Base-by-base conservation (phyloP, 2,329 filamentous ascomycete species). In the Ophiostoma piceae region DNA sequence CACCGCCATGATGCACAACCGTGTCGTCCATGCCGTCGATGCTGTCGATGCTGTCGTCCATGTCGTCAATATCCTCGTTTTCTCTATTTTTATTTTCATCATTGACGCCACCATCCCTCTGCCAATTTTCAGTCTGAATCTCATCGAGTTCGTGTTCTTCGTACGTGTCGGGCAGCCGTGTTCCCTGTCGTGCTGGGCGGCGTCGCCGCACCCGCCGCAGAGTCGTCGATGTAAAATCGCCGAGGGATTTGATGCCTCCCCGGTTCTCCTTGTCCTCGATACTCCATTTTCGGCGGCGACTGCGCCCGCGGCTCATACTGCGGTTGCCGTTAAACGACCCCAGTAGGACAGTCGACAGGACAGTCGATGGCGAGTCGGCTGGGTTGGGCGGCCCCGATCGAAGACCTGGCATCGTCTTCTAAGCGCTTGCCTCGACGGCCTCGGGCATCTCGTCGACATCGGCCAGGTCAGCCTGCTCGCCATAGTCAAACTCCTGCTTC, bases 401-500 rank as follows among this genome's bases (percentile, higher is more conserved):
- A 9, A 73, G 68, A 11, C 71, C 71, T 1, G 66, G 70, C 54
- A 75, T 73, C 69, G 75, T 77, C 73, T 73, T 74, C 78, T 79
- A 79, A 73, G 78, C 78, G 72, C 76, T 76, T 73, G 77, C 79
- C 72, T 79, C 78, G 41, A 76, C 74, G 57, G 75, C 77, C 72
- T 79, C 77, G 69, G 75, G 76, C 68, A 76, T 79, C 75, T 87
- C 85, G 69, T 85, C 84, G 67, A 82, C 83, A 71, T 84, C 84
- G 6, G 79, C 78, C 16, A 87, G 77, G 64, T 83, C 82, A 41
- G 84, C 83, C 69, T 82, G 81, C 67, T 81, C 79, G 29, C 78
- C 79, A 51, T 79, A 79, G 67, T 88, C 83, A 67, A 74, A 35
- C 9, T 92, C 91, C 72, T 91, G 81, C 82, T 92, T 94, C 81